A percentile compares a stretch with the other conserved stretches of the same genome.
These are phyloP conservation scores for Spathaspora sp. DNA, from an alignment of 805 yeast genomes.

Conservation along the genomic window DNA sequence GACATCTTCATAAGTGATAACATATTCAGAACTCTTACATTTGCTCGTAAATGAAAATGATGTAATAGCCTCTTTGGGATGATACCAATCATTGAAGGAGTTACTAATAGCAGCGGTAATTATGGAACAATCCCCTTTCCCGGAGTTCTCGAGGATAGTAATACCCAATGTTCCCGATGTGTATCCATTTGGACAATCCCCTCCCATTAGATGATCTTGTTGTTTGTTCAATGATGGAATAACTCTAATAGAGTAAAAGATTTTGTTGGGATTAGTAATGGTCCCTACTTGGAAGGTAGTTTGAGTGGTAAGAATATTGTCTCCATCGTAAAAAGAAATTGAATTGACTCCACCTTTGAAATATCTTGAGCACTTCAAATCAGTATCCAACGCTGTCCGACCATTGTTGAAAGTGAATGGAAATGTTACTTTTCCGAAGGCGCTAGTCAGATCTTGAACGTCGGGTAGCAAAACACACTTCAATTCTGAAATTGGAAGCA, in stretches of 20 bases:
- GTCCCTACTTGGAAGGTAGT: slow-evolving; percentile 8
- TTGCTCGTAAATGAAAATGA: slow-evolving; percentile 13
- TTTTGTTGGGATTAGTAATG: slow-evolving; percentile 2
- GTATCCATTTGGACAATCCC: slow-evolving; percentile 18
- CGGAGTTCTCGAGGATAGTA: background rate
- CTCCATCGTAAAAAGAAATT: slow-evolving; percentile 15
- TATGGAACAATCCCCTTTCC: slow-evolving; percentile 13
- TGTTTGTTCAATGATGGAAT: slow-evolving; percentile 11
- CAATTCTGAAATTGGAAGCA: slow-evolving; percentile 13
- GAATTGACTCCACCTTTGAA: slow-evolving; percentile 18
- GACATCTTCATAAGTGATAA: slow-evolving; percentile 14
- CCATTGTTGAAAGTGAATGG: slow-evolving; percentile 21
- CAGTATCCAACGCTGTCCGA: slow-evolving; percentile 10
- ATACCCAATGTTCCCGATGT: slow-evolving; percentile 20
- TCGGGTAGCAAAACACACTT: slow-evolving; percentile 14
- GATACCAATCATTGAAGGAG: slow-evolving; percentile 18
- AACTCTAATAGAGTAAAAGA: slow-evolving; percentile 1
- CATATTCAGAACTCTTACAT: slow-evolving; percentile 7
- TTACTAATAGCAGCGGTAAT: slow-evolving; percentile 15
- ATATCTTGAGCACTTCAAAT: slow-evolving; percentile 14
- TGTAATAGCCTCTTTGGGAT: slow-evolving; percentile 10
- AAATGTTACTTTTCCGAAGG: slow-evolving; percentile 16
- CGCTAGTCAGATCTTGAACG: slow-evolving; percentile 11
- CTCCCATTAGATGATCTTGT: slow-evolving; percentile 11
- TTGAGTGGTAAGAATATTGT: slow-evolving; percentile 9